Evolutionary conservation across 139 green algal genomes (phyloP).

Genomic region (Edaphochlamys debaryana): DNA sequence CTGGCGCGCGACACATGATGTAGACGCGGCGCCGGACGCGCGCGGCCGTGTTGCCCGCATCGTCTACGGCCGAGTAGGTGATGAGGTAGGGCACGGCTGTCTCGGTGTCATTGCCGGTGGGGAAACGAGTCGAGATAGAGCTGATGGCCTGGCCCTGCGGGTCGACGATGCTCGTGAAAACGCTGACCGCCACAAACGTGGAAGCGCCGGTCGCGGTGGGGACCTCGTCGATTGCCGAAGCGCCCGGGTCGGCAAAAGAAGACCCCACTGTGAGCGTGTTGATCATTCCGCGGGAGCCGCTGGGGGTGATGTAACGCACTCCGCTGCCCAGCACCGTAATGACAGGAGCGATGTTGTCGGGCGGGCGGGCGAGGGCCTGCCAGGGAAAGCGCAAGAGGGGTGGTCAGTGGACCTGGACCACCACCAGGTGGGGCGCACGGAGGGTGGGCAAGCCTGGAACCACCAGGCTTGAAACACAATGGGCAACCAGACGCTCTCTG

Average conservation of each 20-base stretch:
- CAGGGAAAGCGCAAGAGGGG: no score
- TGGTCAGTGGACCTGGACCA: not conserved
- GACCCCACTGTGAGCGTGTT: not conserved
- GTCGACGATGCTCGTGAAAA: not conserved
- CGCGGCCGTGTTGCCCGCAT: not conserved
- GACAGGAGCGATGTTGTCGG: not conserved
- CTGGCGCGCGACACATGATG: not conserved
- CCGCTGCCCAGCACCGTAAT: not conserved
- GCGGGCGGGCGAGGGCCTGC: not conserved
- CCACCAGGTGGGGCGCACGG: no score
- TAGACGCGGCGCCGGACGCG: slow-evolving; percentile 9
- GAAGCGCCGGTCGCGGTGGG: not conserved
- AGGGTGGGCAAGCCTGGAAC: no score
- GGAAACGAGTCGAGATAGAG: not conserved
- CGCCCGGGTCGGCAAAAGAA: not conserved
- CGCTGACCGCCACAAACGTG: not conserved
- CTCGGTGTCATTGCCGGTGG: slow-evolving; percentile 10
- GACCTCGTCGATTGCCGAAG: not conserved
- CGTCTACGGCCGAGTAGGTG: not conserved
- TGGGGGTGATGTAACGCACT: not conserved
- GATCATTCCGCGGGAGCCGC: not conserved
- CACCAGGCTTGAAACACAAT: no score
- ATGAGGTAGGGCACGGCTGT: not conserved
- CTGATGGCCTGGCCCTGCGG: not conserved
- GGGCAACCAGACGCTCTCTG: no score